phyloP scores from a whole-genome alignment of 768 basidiomycete genomes.

The Suillus bovinus region DNA sequence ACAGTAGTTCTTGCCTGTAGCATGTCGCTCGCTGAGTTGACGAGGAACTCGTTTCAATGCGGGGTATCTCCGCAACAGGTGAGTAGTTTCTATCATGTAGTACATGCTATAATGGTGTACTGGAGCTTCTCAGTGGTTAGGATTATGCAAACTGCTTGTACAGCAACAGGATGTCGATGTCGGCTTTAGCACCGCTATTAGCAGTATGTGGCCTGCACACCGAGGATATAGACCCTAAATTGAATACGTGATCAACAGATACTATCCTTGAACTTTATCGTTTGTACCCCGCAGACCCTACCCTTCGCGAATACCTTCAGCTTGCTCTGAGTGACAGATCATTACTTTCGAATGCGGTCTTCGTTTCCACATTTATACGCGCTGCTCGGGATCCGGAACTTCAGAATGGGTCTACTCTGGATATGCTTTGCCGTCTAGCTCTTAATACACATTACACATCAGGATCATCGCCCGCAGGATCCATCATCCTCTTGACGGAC shows the following conservation, averaged over 20 bases:
- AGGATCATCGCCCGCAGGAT: slow-evolving; percentile 51
- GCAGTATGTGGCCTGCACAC: slow-evolving; percentile 43
- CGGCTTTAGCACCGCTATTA: slow-evolving; percentile 55
- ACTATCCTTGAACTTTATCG: slow-evolving; percentile 68
- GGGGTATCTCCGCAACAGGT: slow-evolving; percentile 68
- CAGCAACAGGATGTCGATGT: slow-evolving; percentile 43
- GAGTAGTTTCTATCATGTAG: slow-evolving; percentile 19
- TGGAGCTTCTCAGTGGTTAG: slow-evolving; percentile 57
- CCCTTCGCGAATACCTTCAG: slow-evolving; percentile 66
- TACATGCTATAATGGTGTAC: not conserved
- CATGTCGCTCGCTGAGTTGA: slow-evolving; percentile 72
- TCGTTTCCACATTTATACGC: slow-evolving; percentile 65
- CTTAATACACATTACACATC: slow-evolving; percentile 65
- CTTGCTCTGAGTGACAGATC: slow-evolving; percentile 55
- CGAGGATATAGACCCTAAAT: slow-evolving; percentile 6
- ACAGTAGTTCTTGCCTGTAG: not conserved
- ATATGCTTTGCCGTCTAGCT: slow-evolving; percentile 66
- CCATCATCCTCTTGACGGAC: slow-evolving; percentile 52
- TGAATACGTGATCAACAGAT: slow-evolving; percentile 41
- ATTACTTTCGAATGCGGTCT: slow-evolving; percentile 56
- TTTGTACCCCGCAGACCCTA: slow-evolving; percentile 68
- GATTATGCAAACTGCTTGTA: slow-evolving; percentile 61
- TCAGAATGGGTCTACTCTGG: slow-evolving; percentile 64
- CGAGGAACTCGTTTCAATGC: slow-evolving; percentile 72
- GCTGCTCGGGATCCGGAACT: slow-evolving; percentile 65